phyloP scores from a whole-genome alignment of 345 rosid species.

The Geranium rotundifolium region DNA sequence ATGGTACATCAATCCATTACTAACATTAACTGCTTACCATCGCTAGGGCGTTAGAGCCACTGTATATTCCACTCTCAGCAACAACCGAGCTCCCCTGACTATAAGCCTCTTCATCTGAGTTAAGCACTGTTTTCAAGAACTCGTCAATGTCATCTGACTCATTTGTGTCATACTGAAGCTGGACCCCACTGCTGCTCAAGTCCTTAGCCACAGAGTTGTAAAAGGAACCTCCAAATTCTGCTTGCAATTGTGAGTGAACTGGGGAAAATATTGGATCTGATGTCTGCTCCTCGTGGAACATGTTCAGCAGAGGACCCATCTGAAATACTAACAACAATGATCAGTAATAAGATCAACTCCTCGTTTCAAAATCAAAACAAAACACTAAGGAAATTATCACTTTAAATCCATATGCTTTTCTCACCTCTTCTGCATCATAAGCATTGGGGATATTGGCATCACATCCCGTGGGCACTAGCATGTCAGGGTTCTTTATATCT shows the following conservation, averaged over 20 bases:
- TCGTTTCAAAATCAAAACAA: too few relatives aligned
- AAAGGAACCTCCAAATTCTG: conserved; percentile 23
- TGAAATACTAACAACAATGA: background rate
- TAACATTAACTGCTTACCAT: too few relatives aligned
- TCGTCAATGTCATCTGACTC: conserved; percentile 29
- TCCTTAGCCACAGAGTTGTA: conserved; percentile 12
- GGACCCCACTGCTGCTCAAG: conserved; percentile 1
- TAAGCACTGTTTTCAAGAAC: conserved; percentile 33
- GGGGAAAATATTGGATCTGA: conserved; percentile 38
- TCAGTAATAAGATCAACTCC: too few relatives aligned
- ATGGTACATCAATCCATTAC: too few relatives aligned
- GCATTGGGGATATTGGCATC: too few relatives aligned
- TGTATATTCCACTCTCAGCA: background rate
- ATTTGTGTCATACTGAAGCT: conserved; percentile 15
- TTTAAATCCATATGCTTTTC: too few relatives aligned
- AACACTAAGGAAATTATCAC: too few relatives aligned
- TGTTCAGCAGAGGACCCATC: conserved; percentile 22
- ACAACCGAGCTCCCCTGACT: conserved; percentile 8
- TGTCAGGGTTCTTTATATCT: too few relatives aligned
- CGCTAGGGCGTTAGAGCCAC: background rate
- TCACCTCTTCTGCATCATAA: too few relatives aligned
- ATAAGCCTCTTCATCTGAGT: conserved; percentile 13
- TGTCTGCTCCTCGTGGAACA: conserved; percentile 14
- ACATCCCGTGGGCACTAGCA: too few relatives aligned
- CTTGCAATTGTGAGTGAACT: conserved; percentile 26